Conservation (phyloP, 768 basidiomycete genomes). For the Pleurotus giganteus region DNA sequence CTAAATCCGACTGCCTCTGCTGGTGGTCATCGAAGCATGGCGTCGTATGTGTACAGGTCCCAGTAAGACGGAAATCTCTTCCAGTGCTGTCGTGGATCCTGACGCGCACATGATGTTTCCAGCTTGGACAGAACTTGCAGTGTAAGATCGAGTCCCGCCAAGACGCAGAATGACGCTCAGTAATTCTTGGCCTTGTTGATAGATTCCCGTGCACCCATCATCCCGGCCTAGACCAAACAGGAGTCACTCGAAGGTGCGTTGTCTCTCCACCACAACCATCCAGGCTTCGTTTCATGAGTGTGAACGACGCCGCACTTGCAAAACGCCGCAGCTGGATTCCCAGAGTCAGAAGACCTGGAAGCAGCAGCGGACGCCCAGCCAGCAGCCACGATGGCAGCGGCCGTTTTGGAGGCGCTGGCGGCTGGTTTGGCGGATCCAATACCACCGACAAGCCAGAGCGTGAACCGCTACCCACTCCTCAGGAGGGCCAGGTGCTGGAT, state of each 20-base stretch:
- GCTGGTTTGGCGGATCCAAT: constrained; percentile 14
- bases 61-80: neutral
- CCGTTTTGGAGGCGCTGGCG: constrained; percentile 8
- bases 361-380: constrained; percentile 22
- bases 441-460: constrained; percentile 15
- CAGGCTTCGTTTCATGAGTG: constrained; percentile 20
- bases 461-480: constrained; percentile 20
- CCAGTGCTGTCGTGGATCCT: neutral
- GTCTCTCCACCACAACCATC: constrained; percentile 2
- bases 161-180: neutral
- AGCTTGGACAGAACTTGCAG: neutral
- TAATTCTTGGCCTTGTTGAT: constrained; percentile 5
- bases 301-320: constrained; percentile 15
- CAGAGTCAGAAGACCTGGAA: constrained; percentile 30
- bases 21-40: neutral
- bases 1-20: neutral
- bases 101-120: neutral
- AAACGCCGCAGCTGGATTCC: constrained; percentile 36
- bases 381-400: constrained; percentile 15
- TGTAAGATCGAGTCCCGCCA: neutral
- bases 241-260: constrained; percentile 6
- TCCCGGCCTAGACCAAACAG: constrained; percentile 8
- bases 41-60: neutral
- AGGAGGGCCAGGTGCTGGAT: constrained; percentile 26
- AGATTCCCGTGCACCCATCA: constrained; percentile 7